Conservation (phyloP, 345 rosid species). For the Citrus trifoliata region DNA sequence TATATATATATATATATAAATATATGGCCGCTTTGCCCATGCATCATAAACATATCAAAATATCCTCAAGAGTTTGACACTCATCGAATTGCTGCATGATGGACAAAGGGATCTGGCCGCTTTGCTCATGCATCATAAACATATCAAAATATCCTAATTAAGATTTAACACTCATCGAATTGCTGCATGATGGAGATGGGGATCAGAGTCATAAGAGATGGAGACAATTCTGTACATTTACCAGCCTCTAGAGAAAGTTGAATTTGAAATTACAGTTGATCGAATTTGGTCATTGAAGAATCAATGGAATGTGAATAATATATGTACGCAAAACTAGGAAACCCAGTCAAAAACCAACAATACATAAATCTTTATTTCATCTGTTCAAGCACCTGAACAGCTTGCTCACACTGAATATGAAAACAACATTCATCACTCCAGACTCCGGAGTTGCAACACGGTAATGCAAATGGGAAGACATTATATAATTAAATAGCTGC, state of each 20-base stretch:
- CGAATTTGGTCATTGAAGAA: slow-evolving; percentile 4
- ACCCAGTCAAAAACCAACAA: slow-evolving; percentile 3
- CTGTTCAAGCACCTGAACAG: slow-evolving; percentile 18
- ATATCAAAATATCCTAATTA: not conserved
- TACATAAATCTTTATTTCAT: slow-evolving; percentile 20
- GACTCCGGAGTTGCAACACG: not conserved
- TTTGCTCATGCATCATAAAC: not conserved
- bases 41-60: not conserved
- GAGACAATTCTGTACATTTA: not conserved
- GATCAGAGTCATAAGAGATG: not conserved
- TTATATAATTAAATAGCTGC: not conserved
- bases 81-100: not conserved
- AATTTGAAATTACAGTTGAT: not conserved
- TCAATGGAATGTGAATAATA: slow-evolving; percentile 13
- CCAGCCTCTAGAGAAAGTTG: not conserved
- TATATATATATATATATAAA: too few species aligned
- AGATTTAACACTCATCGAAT: not conserved
- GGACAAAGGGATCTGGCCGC: too few species aligned
- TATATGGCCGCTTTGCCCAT: too few species aligned
- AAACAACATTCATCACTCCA: slow-evolving; percentile 1
- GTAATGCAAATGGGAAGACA: not conserved
- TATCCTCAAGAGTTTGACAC: not conserved
- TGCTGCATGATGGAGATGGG: not conserved
- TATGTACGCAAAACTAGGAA: not conserved
- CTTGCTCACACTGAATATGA: not conserved